Base-by-base conservation (phyloP, 352 stramenopile genomes). In the Phytophthora agathidicida region DNA sequence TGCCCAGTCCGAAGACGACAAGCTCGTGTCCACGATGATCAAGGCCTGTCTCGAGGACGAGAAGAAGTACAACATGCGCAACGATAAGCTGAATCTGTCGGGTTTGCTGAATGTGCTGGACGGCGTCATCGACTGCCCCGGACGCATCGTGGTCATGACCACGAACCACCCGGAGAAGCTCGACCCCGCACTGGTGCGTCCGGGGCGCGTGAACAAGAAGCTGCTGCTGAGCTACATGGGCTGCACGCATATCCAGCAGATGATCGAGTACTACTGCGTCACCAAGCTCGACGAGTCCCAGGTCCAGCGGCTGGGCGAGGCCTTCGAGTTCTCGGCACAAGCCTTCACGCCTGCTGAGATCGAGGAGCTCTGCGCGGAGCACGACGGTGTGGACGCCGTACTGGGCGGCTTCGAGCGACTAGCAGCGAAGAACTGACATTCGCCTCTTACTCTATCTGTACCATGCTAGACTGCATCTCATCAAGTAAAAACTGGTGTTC, bases 161-260 rank as follows among this genome's bases (percentile, higher is more conserved):
- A 96, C 88, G 13, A 98, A 98, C 68, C 87, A 97, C 60, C 93
- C 89, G 11, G 93, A 98, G 68, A 93, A 90, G 48, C 78, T 98
- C n/a, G 93, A 98, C 63, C 76, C 86, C 5, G 93, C 93, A 22
- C 78, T 98, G 4, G 87, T 98, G 5, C 84, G 93, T 4, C 93
- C 93, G 1, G 93, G 91, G 1, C 84, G 91, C 31, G 85, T 98
- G 17, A 94, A 97, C 69, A 91, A 92, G 72, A 91, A 93, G 59
- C 35, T 97, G 26, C 36, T 84, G 31, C 71, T 96, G 22, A 66
- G 79, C 0, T 78, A 82, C 66, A 92, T 96, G 69, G 55, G 55
- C 7, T 39, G 36, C 26, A 39, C 49, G 14, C 65, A 90, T 13
- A 56, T 77, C 8, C 60, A 67, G 27, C 31, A 75, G n/a, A 91